phyloP scores from a whole-genome alignment of 805 yeast genomes.

The Vanderwaltozyma tropicalis region DNA sequence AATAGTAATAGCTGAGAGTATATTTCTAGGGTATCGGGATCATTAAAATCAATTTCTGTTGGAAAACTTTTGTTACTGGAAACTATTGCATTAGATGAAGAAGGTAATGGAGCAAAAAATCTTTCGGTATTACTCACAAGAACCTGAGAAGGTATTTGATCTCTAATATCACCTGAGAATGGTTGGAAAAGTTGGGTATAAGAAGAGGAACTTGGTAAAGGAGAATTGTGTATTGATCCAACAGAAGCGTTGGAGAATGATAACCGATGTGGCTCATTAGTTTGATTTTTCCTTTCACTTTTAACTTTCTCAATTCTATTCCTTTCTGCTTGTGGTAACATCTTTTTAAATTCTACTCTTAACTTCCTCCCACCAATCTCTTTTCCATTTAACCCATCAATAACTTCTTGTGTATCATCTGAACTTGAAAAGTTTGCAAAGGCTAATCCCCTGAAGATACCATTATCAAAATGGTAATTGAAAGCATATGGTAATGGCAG shows the following conservation, averaged over 20 bases:
- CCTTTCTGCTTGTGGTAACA: slow-evolving; percentile 87
- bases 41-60: slow-evolving; percentile 68
- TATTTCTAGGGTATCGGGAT: slow-evolving; percentile 77
- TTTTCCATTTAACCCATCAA: slow-evolving; percentile 72
- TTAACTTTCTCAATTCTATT: slow-evolving; percentile 94
- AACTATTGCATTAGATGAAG: slow-evolving; percentile 18
- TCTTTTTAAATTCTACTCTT: slow-evolving; percentile 92
- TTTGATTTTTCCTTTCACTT: slow-evolving; percentile 87
- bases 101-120: slow-evolving; percentile 45
- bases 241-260: slow-evolving; percentile 58
- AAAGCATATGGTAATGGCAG: slow-evolving; percentile 95
- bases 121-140: slow-evolving; percentile 33
- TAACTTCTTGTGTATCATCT: slow-evolving; percentile 88
- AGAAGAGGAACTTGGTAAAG: slow-evolving; percentile 3
- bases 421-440: slow-evolving; percentile 94
- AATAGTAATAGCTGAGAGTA: slow-evolving; percentile 76
- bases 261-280: slow-evolving; percentile 77
- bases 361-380: slow-evolving; percentile 93
- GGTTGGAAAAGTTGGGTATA: slow-evolving; percentile 11
- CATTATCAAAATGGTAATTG: slow-evolving; percentile 95
- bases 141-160: background rate
- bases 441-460: slow-evolving; percentile 96
- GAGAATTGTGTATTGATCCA: slow-evolving; percentile 34
- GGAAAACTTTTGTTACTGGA: slow-evolving; percentile 43
- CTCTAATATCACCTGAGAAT: slow-evolving; percentile 13